Percentiles rank a stretch among this genome's conserved stretches.
Conservation (phyloP, 108 stramenopile species). For the Conticribra weissflogii region DNA sequence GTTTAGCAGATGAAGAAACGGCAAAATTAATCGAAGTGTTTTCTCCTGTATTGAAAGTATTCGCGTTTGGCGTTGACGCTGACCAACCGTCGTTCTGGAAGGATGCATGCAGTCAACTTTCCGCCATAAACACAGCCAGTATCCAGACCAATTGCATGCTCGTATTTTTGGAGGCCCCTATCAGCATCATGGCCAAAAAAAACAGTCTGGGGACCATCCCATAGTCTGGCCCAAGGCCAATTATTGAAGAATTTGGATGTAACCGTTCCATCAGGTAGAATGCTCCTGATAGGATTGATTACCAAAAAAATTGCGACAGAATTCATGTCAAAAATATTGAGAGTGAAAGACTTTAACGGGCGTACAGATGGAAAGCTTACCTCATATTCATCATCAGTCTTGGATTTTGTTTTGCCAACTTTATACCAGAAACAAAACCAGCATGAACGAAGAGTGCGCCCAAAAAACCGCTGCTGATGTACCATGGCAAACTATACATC, state of each 20-base stretch:
- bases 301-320: background rate
- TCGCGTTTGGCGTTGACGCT: conserved; percentile 80
- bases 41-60: conserved; percentile 88
- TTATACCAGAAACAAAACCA: conserved; percentile 86
- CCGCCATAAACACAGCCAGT: conserved; percentile 97
- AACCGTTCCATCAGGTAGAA: conserved; percentile 86
- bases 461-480: conserved; percentile 85
- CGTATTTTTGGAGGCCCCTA: conserved; percentile 89
- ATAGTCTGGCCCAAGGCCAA: conserved; percentile 90
- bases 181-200: conserved; percentile 96
- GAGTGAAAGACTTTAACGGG: background rate
- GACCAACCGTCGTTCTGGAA: conserved; percentile 89
- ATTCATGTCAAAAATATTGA: background rate
- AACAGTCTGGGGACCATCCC: conserved; percentile 94
- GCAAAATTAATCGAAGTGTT: conserved; percentile 75
- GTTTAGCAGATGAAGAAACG: background rate
- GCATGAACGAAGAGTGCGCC: conserved; percentile 93
- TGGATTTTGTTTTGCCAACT: conserved; percentile 75
- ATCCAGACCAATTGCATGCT: conserved; percentile 93
- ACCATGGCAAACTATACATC: conserved; percentile 92
- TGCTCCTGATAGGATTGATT: conserved; percentile 15
- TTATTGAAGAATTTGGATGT: conserved; percentile 94
- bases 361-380: conserved; percentile 7
- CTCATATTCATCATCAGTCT: conserved; percentile 84
- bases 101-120: conserved; percentile 87